Base-by-base conservation (phyloP, 2,329 filamentous ascomycete genomes). In the Beauveria bassiana region DNA sequence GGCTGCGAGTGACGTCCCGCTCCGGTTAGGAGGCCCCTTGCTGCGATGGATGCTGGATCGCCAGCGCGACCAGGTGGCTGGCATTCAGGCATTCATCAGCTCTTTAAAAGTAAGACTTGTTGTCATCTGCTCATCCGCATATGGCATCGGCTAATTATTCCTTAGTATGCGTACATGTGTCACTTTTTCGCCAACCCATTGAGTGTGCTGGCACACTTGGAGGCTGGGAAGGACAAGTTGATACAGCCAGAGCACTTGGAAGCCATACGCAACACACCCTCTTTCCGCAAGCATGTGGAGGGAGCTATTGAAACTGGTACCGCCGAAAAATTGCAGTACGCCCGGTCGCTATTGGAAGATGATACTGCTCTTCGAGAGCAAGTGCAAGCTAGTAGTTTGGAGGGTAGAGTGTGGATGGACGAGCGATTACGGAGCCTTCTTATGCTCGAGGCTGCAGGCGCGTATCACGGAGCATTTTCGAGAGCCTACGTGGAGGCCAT, bases 101-200 rank as follows among this genome's bases (percentile, higher is more conserved):
- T 86, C 87, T 12, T 68, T 92, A 2, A 89, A 89, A 78, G 86
- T 86, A 20, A 61, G 51, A 42, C 51, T 26, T 14, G 2, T 8
- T 8, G 3, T 38, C 8, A 45, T 12, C 22, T 40, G 40, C 57
- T 34, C 3, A 14, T 22, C 18, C 18, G 40, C 12, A 18, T 12
- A 55, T 31, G 42, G 16, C 43, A 52, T 31, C 5, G 14, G 24
- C 40, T 52, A 28, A 43, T 38, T 18, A 16, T 28, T 42, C 64
- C 20, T 16, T 71, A 91, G 83, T 95, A 93, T 73, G 85, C 87
- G 1, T 91, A 92, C 70, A 93, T 96, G 90, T 90, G 87, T 62
- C 89, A 92, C 70, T 93, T 90, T 69, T 93, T 91, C 67, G 88
- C 88, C 45, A 93, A 92, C 66, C 84, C 88, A 1, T 77, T 92